A percentile compares a stretch with the other conserved stretches of the same genome.
These are phyloP conservation scores for Kitagawia praeruptora DNA, from an alignment of 129 eudicot genomes.

Conservation along the genomic window DNA sequence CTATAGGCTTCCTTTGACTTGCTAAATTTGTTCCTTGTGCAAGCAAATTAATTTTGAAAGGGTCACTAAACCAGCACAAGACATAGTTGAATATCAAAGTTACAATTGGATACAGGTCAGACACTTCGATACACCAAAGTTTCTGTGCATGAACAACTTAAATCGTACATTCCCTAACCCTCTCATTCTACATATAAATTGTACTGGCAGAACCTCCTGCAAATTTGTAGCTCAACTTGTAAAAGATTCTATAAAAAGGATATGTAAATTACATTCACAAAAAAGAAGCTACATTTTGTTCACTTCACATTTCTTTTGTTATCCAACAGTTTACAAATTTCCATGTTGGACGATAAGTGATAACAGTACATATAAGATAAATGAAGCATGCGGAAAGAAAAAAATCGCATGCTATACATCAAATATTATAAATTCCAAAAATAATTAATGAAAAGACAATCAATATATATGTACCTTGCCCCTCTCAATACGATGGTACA, in stretches of 20 bases:
- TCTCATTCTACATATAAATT: background rate
- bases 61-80: background rate
- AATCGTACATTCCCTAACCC: background rate
- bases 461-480: slow-evolving; percentile 53
- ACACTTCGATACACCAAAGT: background rate
- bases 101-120: background rate
- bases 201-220: too few relatives aligned
- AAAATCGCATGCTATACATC: background rate
- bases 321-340: background rate
- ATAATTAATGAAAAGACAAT: background rate
- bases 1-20: background rate
- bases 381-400: background rate
- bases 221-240: background rate
- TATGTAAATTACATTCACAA: background rate
- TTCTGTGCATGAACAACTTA: background rate
- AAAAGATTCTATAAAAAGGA: too few relatives aligned
- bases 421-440: background rate
- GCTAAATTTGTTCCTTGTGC: background rate
- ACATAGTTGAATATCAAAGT: background rate
- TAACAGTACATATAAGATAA: background rate
- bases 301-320: background rate
- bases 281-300: background rate
- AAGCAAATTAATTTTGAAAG: background rate
- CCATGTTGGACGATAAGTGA: background rate
- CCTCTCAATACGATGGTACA: slow-evolving; percentile 94